Base-by-base conservation (phyloP, 2,329 filamentous ascomycete species). In the Cordyceps tenuipes region DNA sequence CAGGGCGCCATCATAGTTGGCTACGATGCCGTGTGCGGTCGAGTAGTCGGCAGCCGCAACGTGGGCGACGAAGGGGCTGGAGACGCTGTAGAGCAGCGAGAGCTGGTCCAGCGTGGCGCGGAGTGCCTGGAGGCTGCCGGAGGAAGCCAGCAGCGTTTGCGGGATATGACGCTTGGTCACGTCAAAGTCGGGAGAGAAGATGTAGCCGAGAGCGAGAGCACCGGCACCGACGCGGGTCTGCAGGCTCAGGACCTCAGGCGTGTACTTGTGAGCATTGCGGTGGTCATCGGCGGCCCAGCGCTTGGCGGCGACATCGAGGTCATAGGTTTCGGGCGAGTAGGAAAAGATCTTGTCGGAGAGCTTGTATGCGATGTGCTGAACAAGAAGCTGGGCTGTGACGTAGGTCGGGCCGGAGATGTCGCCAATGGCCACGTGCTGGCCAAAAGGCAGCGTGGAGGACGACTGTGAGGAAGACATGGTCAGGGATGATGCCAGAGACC, bases 301-400 rank as follows among this genome's bases (percentile, higher is more conserved):
- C 73, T 87, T 89, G 58, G 90, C 86, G 51, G 92, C 91, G 63
- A 87, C 75, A 72, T 97, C 93, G 64, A 99, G 82, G 71, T 95
- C 90, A 70, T 97, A 97, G 15, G 90, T 89, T 69, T 96, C 90
- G 31, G 92, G 91, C 3, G 93, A 97, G 79, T 96, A 97, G 60
- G 92, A 89, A 78, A 96, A 99, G 76, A 97, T 86, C 81, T 96
- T 96, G 80, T 97, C 92, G 60, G 93, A 97, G 63, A 99, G 82
- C 64, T 90, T 84, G 77, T 96, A 99, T 63, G 93, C 91, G 65
- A 97, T 88, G 76, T 99, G 94, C 78, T 99, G 94, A 65, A 97
- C 88, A 60, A 99, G 84, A 23, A 91, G 86, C 77, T 99, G 94
- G 34, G 91, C 90, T 46, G 93, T 97, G 63, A 93, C 83, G 76